Base-by-base conservation (phyloP, 257 asterid genomes). In the Forsythia suspensa region DNA sequence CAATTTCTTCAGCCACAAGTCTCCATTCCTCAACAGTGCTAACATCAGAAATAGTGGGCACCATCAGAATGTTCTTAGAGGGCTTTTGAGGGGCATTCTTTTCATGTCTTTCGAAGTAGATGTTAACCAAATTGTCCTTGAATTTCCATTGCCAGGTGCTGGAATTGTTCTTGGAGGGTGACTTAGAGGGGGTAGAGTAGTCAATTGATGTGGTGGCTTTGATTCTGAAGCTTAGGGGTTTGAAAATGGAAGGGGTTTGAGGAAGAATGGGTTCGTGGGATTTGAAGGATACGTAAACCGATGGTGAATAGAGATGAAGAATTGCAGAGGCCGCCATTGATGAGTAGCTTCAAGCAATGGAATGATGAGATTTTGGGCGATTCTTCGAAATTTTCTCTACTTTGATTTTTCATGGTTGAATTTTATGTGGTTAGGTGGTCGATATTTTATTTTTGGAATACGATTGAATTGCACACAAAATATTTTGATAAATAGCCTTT, bases 1-100 rank as follows among this genome's bases (percentile, higher is more conserved):
- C 91, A 66, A 95, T 84, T 77, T 90, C 96, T 76, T 91, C 89
- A 24, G 97, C 99, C 72, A 91, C 99, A 38, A 43, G 46, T 70
- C 99, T 89, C 99, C 99, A 95, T 79, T 95, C 99, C 76, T 91
- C 99, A 20, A 93, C 97, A 2, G 98, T 95, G 83, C 99, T 95
- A 21, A 95, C 99, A 79, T 95, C 99, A 74, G 99, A 95, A 72
- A 95, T 91, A 0, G 99, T 93, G 21, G 99, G 99, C 79, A 95
- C 87, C 91, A 95, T 76, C 70, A 95, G 88, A 70, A 95, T 85
- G 79, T 91, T 84, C 92, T 83, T 89, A 36, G 85, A 84, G 34
- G 90, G 90, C 81, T 75, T 79, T 44, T 82, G 82, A 11, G 74
- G 75, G 59, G 71, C 86, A 70, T 82, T 88, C 61, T 81, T 89